phyloP scores from a whole-genome alignment of 768 basidiomycete species.

The Serendipita vermifera region DNA sequence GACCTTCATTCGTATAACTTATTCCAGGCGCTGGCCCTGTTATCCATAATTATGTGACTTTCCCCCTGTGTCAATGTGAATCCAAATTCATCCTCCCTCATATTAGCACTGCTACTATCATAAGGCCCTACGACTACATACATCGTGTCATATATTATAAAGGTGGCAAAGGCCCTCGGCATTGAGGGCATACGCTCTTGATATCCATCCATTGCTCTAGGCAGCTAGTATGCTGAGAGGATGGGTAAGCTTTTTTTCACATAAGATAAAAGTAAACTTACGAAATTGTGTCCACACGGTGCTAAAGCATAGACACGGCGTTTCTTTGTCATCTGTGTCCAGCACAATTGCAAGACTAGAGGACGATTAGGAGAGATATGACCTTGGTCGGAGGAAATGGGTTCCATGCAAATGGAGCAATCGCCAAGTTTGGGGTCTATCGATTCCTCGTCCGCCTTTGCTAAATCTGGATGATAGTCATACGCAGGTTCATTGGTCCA shows the following conservation, averaged over 20 bases:
- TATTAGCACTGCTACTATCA: no score
- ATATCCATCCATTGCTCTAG: conserved; percentile 9
- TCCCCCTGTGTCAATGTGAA: no score
- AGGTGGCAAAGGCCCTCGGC: not conserved
- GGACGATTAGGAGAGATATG: not conserved
- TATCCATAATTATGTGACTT: no score
- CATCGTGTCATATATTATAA: no score
- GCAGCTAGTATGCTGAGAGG: conserved; percentile 1
- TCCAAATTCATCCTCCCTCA: no score
- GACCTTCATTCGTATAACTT: no score
- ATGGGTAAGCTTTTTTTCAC: no score
- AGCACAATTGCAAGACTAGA: not conserved
- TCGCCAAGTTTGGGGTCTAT: conserved; percentile 1
- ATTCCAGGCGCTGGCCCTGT: no score
- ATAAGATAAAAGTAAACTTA: not conserved
- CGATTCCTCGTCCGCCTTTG: conserved; percentile 1
- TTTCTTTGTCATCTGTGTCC: conserved; percentile 5
- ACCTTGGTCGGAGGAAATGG: conserved; percentile 1
- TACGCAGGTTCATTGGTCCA: not conserved
- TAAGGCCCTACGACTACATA: no score
- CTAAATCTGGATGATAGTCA: conserved; percentile 8
- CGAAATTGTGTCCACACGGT: conserved; percentile 6
- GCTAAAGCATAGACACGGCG: conserved; percentile 1
- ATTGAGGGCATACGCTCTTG: conserved; percentile 6
- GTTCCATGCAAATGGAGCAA: conserved; percentile 8